Evolutionary conservation across 2,329 filamentous ascomycete genomes (phyloP).

Genomic region (Claviceps maximensis): DNA sequence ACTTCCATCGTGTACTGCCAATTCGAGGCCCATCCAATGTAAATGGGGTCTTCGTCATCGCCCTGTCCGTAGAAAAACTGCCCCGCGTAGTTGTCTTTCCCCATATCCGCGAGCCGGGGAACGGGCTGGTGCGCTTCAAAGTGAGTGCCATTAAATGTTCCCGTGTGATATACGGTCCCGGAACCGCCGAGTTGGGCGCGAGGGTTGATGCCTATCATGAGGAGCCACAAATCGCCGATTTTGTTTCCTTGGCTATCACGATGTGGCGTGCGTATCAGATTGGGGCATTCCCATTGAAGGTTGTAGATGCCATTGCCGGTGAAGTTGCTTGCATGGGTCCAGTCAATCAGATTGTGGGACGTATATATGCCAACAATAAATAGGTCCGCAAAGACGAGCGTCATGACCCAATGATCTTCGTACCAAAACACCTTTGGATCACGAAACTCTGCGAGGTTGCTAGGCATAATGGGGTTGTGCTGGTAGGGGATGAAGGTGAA

Average conservation of each 20-base stretch:
- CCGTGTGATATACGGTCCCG: slow-evolving; percentile 41
- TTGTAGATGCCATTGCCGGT: slow-evolving; percentile 37
- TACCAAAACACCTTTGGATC: slow-evolving; percentile 54
- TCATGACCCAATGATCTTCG: slow-evolving; percentile 43
- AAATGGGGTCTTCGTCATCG: slow-evolving; percentile 16
- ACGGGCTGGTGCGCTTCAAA: slow-evolving; percentile 26
- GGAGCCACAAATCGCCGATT: slow-evolving; percentile 22
- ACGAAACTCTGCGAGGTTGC: slow-evolving; percentile 43
- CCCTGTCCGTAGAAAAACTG: slow-evolving; percentile 20
- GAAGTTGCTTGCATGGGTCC: slow-evolving; percentile 42
- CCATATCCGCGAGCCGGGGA: slow-evolving; percentile 20
- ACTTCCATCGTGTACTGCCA: slow-evolving; percentile 20
- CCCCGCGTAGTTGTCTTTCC: slow-evolving; percentile 24
- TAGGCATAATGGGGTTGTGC: slow-evolving; percentile 46
- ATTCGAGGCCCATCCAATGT: slow-evolving; percentile 23
- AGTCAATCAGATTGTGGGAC: slow-evolving; percentile 43
- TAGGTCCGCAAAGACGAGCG: slow-evolving; percentile 35
- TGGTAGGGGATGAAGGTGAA: slow-evolving; percentile 48
- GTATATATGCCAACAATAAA: slow-evolving; percentile 49
- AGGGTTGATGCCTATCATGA: slow-evolving; percentile 42
- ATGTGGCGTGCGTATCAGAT: slow-evolving; percentile 40
- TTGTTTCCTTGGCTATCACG: slow-evolving; percentile 20
- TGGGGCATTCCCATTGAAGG: slow-evolving; percentile 50
- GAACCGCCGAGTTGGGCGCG: slow-evolving; percentile 44
- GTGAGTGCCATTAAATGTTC: slow-evolving; percentile 51